These are phyloP conservation scores for Phyllosticta capitalensis DNA, from an alignment of 2,329 filamentous ascomycete species.

Conservation along the genomic window DNA sequence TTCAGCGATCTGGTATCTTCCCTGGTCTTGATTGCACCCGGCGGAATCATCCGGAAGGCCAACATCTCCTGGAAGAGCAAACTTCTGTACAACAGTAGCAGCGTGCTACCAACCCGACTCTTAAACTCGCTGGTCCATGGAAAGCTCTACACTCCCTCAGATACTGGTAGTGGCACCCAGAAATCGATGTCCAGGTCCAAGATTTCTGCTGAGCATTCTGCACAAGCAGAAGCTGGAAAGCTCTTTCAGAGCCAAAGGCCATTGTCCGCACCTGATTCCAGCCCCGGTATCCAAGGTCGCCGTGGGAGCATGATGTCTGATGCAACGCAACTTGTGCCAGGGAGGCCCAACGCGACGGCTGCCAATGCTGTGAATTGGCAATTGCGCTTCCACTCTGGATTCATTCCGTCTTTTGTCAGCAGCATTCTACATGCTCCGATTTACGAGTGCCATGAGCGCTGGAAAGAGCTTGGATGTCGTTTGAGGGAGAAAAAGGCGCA, in stretches of 20 bases:
- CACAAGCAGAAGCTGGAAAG: slow-evolving; percentile 1
- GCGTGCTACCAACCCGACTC: slow-evolving; percentile 50
- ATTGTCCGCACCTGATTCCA: neutral
- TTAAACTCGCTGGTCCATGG: slow-evolving; percentile 42
- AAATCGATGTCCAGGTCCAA: neutral
- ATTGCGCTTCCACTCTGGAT: slow-evolving; percentile 55
- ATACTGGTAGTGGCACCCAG: neutral
- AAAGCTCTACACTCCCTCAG: slow-evolving; percentile 9
- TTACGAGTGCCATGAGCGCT: slow-evolving; percentile 52
- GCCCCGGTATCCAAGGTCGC: neutral
- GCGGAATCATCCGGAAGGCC: slow-evolving; percentile 60
- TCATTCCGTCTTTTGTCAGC: slow-evolving; percentile 60
- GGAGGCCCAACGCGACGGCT: slow-evolving; percentile 46
- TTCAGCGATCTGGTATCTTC: slow-evolving; percentile 59
- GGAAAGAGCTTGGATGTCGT: slow-evolving; percentile 46
- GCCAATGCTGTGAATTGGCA: slow-evolving; percentile 61
- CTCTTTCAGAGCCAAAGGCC: neutral
- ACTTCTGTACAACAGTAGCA: slow-evolving; percentile 52
- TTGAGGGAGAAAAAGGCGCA: slow-evolving; percentile 36
- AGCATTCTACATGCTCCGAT: slow-evolving; percentile 63
- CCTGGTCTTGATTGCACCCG: slow-evolving; percentile 68
- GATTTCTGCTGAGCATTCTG: neutral
- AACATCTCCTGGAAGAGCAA: slow-evolving; percentile 53
- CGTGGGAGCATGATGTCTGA: neutral
- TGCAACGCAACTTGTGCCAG: slow-evolving; percentile 36